These are phyloP conservation scores for Gaeumannomyces sp. DNA, from an alignment of 2,329 filamentous ascomycete genomes.

Conservation along the genomic window DNA sequence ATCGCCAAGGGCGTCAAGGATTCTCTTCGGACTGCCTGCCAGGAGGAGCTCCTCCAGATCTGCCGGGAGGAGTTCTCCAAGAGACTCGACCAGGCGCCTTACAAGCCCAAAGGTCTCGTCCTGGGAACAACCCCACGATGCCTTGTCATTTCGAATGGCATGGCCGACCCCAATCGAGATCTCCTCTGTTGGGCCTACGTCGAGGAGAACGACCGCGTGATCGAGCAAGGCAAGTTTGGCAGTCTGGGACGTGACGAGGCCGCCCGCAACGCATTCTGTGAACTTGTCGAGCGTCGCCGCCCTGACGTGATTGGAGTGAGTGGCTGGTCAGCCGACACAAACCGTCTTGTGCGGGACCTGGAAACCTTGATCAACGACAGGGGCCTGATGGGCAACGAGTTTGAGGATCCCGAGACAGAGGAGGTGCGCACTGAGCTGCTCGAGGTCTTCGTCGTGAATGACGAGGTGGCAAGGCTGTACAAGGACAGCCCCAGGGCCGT, in stretches of 20 bases:
- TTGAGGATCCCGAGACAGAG: slow-evolving; percentile 69
- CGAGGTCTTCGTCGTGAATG: slow-evolving; percentile 87
- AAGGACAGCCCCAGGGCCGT: slow-evolving; percentile 79
- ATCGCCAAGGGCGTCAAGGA: slow-evolving; percentile 94
- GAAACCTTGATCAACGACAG: slow-evolving; percentile 73
- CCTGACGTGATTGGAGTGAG: slow-evolving; percentile 89
- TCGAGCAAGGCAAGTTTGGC: slow-evolving; percentile 81
- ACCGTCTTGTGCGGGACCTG: slow-evolving; percentile 75
- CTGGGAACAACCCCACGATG: slow-evolving; percentile 84
- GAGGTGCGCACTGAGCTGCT: slow-evolving; percentile 72
- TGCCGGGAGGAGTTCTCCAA: slow-evolving; percentile 86
- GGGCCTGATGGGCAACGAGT: slow-evolving; percentile 72
- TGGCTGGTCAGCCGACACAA: slow-evolving; percentile 81
- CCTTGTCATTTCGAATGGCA: slow-evolving; percentile 79
- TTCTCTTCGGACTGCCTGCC: slow-evolving; percentile 85
- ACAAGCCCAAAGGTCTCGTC: slow-evolving; percentile 89
- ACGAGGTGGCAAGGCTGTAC: slow-evolving; percentile 94
- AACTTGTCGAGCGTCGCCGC: slow-evolving; percentile 70
- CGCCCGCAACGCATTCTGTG: slow-evolving; percentile 65
- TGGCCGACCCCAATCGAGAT: slow-evolving; percentile 66
- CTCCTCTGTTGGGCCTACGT: slow-evolving; percentile 88
- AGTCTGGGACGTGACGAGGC: slow-evolving; percentile 68
- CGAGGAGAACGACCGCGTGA: slow-evolving; percentile 82
- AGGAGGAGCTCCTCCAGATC: slow-evolving; percentile 81
- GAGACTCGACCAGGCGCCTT: slow-evolving; percentile 90